Conservation (phyloP, 2,329 filamentous ascomycete species). For the Neopestalotiopsis rosae region DNA sequence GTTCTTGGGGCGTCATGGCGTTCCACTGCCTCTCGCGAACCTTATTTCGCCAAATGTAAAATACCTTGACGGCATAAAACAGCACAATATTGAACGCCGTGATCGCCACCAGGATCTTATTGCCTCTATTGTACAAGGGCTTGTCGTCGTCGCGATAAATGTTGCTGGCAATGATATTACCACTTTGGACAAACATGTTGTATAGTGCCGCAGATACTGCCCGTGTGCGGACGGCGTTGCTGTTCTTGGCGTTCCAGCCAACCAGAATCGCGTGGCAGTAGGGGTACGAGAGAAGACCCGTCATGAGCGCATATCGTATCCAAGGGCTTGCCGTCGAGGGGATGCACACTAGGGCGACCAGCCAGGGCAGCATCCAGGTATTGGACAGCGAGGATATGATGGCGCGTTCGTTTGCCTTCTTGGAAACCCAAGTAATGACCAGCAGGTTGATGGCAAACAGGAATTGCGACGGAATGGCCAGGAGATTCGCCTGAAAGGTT, state of each 20-base stretch:
- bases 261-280: conserved; percentile 55
- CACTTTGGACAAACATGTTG: conserved; percentile 54
- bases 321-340: conserved; percentile 43
- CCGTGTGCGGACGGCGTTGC: conserved; percentile 53
- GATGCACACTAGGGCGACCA: conserved; percentile 49
- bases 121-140: conserved; percentile 56
- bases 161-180: conserved; percentile 50
- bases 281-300: conserved; percentile 50
- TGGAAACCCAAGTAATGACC: conserved; percentile 27
- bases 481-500: conserved; percentile 66
- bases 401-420: conserved; percentile 46
- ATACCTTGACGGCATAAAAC: conserved; percentile 50
- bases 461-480: conserved; percentile 63
- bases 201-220: conserved; percentile 54
- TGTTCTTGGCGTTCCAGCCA: conserved; percentile 52
- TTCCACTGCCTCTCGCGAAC: conserved; percentile 49
- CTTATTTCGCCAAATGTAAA: conserved; percentile 54
- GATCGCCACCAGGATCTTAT: conserved; percentile 54
- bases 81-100: conserved; percentile 51
- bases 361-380: conserved; percentile 56
- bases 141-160: conserved; percentile 62
- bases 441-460: conserved; percentile 47
- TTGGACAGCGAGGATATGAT: conserved; percentile 51
- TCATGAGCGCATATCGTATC: conserved; percentile 46
- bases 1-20: conserved; percentile 49